Evolutionary conservation across 768 basidiomycete species (phyloP).

Genomic region (Naematelia encephala): DNA sequence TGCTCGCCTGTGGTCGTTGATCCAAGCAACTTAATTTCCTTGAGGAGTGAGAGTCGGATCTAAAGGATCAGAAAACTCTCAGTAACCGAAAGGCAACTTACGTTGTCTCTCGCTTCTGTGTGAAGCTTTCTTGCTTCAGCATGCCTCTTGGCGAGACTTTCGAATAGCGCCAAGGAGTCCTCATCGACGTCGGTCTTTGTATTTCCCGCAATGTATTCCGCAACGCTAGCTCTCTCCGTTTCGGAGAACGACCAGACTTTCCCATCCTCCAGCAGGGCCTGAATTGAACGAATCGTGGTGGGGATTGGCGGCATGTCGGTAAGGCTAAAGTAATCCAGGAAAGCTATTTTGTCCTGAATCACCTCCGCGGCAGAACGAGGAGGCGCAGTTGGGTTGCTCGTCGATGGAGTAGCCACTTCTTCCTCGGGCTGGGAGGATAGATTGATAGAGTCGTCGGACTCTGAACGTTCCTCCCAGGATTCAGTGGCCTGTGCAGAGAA

Average conservation of each 20-base stretch:
- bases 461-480: neutral
- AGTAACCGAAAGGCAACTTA: slow-evolving; percentile 44
- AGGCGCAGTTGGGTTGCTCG: too few relatives aligned
- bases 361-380: neutral
- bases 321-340: slow-evolving; percentile 7
- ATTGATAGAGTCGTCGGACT: neutral
- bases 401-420: too few relatives aligned
- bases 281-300: slow-evolving; percentile 2
- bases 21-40: slow-evolving; percentile 62
- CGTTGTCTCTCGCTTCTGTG: slow-evolving; percentile 59
- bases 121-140: slow-evolving; percentile 52
- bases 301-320: neutral
- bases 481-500: neutral
- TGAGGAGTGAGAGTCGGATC: slow-evolving; percentile 60
- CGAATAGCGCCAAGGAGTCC: slow-evolving; percentile 7
- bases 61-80: slow-evolving; percentile 48
- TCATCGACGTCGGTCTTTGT: slow-evolving; percentile 10
- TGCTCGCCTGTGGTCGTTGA: slow-evolving; percentile 73
- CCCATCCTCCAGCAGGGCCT: slow-evolving; percentile 2
- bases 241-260: neutral
- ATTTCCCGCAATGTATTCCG: neutral
- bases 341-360: neutral
- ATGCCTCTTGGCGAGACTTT: slow-evolving; percentile 38
- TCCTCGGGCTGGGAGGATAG: too few relatives aligned
- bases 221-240: neutral